Evolutionary conservation across 2,329 filamentous ascomycete species (phyloP).

Genomic region (Penicillium aurantiogriseum): DNA sequence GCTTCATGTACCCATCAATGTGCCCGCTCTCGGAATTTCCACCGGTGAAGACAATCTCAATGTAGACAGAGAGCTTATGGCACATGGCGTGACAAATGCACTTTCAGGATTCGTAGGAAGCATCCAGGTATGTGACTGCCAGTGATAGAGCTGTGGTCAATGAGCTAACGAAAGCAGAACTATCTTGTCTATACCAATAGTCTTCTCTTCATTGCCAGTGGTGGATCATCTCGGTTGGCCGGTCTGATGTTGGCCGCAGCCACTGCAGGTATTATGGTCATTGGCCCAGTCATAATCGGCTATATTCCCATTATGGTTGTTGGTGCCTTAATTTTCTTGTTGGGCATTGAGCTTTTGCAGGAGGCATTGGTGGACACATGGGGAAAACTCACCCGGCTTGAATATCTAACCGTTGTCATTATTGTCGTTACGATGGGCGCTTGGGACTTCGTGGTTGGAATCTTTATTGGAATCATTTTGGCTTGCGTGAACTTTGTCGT

Average conservation of each 20-base stretch:
- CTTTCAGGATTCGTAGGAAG: slow-evolving; percentile 83
- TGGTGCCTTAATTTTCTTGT: slow-evolving; percentile 87
- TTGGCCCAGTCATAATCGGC: slow-evolving; percentile 84
- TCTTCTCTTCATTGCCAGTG: slow-evolving; percentile 91
- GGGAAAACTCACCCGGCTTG: slow-evolving; percentile 79
- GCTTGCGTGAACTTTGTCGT: slow-evolving; percentile 90
- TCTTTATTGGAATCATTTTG: slow-evolving; percentile 84
- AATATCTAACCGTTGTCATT: slow-evolving; percentile 84
- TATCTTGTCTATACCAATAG: slow-evolving; percentile 98
- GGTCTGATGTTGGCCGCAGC: slow-evolving; percentile 78
- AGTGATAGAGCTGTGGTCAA: not conserved
- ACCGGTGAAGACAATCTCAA: slow-evolving; percentile 90
- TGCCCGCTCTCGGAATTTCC: slow-evolving; percentile 86
- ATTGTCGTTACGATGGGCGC: slow-evolving; percentile 96
- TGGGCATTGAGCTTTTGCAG: slow-evolving; percentile 86
- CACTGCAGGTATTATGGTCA: slow-evolving; percentile 77
- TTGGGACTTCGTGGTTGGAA: slow-evolving; percentile 94
- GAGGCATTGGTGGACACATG: slow-evolving; percentile 88
- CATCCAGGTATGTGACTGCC: slow-evolving; percentile 58
- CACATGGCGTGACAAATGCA: slow-evolving; percentile 91
- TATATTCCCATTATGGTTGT: slow-evolving; percentile 98
- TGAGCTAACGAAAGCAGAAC: slow-evolving; percentile 60
- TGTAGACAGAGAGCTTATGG: slow-evolving; percentile 84
- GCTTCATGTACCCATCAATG: slow-evolving; percentile 95
- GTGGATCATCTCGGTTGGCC: slow-evolving; percentile 80